Evolutionary conservation across 2,329 filamentous ascomycete species (phyloP).

Genomic region (Aspergillus arachidicola): DNA sequence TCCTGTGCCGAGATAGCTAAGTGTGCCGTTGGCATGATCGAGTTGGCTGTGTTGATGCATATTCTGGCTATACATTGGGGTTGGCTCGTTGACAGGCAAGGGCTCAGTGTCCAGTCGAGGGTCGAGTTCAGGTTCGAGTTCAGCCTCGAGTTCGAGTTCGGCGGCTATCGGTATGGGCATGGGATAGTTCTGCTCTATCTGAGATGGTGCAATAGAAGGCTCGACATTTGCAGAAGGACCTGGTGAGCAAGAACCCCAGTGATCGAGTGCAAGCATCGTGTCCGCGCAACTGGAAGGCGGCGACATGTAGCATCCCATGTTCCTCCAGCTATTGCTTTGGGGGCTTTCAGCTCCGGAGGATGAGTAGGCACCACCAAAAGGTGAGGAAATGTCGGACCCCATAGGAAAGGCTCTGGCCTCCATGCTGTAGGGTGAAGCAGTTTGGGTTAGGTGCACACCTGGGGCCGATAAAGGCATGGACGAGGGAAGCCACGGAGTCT

Average conservation of each 20-base stretch:
- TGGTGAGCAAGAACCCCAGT: slow-evolving; percentile 21
- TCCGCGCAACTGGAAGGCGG: slow-evolving; percentile 24
- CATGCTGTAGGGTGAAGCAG: background rate
- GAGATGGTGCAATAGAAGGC: slow-evolving; percentile 12
- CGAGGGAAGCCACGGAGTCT: background rate
- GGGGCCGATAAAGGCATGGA: background rate
- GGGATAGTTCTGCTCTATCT: slow-evolving; percentile 24
- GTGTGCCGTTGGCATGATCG: background rate
- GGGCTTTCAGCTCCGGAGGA: slow-evolving; percentile 30
- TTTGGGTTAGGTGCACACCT: background rate
- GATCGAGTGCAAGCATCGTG: slow-evolving; percentile 13
- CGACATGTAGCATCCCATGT: slow-evolving; percentile 23
- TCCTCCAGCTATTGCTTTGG: slow-evolving; percentile 21
- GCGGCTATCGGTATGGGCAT: slow-evolving; percentile 20
- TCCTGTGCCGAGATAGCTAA: background rate
- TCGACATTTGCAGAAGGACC: slow-evolving; percentile 14
- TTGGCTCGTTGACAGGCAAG: background rate
- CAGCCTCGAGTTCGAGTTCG: slow-evolving; percentile 9
- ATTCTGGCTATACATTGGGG: too few species aligned
- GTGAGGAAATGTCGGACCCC: slow-evolving; percentile 11
- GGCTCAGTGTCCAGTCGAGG: background rate
- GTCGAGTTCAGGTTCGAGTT: too few species aligned
- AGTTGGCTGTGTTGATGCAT: background rate
- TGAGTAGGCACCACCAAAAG: slow-evolving; percentile 26
- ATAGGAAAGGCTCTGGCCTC: background rate